These are phyloP conservation scores for Irpex sp. DNA, from an alignment of 1,284 basidiomycete genomes.

Conservation along the genomic window DNA sequence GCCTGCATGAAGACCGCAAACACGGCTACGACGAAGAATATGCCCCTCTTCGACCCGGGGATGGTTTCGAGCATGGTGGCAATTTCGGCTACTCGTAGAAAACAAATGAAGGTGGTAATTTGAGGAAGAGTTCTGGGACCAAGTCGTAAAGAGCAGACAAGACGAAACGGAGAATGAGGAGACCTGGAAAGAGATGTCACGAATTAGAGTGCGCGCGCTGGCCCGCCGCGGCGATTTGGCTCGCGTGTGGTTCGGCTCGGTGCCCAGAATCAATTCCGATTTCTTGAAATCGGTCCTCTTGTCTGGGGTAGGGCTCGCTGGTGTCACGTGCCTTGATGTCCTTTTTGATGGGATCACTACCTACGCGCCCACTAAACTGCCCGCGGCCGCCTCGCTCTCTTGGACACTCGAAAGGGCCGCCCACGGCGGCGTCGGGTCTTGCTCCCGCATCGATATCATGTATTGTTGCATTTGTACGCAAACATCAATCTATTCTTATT, in stretches of 20 bases:
- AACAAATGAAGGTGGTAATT: not conserved
- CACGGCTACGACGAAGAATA: constrained; percentile 45
- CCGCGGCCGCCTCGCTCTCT: too few relatives aligned
- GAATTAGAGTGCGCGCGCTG: not conserved
- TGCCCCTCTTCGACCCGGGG: constrained; percentile 27
- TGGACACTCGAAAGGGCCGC: too few relatives aligned
- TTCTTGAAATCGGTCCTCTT: too few relatives aligned
- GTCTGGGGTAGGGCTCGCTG: too few relatives aligned
- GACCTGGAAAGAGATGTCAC: not conserved
- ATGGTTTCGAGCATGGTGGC: constrained; percentile 25
- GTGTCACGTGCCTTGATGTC: too few relatives aligned
- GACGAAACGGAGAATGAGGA: not conserved
- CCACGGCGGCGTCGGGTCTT: too few relatives aligned
- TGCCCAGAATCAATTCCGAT: not conserved
- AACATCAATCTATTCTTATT: too few relatives aligned
- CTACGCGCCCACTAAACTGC: too few relatives aligned
- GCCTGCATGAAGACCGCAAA: constrained; percentile 54
- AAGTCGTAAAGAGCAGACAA: not conserved
- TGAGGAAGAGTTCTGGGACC: not conserved
- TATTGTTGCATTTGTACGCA: too few relatives aligned
- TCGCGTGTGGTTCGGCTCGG: not conserved
- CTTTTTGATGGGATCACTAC: too few relatives aligned
- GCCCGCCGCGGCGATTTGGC: not conserved
- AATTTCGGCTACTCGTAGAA: not conserved
- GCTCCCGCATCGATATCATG: too few relatives aligned